Evolutionary conservation across 2,329 filamentous ascomycete genomes (phyloP), one percentile per base, ranked within the genome.

Genomic region (Torrubiella hemipterigena): DNA sequence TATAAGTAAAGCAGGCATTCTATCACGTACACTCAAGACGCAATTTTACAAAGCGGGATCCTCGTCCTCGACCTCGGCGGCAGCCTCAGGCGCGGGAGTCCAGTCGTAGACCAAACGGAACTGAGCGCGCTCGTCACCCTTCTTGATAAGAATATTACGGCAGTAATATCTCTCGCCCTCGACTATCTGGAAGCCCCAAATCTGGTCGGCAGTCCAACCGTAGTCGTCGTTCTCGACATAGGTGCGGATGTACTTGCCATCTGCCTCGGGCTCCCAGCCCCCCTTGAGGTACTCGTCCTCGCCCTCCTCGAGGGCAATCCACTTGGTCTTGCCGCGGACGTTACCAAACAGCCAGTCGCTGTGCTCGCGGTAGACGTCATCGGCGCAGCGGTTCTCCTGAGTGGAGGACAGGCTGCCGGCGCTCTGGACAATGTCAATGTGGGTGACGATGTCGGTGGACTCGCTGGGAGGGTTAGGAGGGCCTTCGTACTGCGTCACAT

Each of bases 281-380:
- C 63, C 54, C 39, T 61, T 63, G 32, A 77, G 61, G 34, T 58
- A 72, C 5, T 63, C 69, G 45, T 77, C 71, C n/a, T 59, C 51
- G 22, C 73, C 52, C 13, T 67, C 63, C 13, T 55, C 61, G 14
- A 56, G 48, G 9, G 45, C 49, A 36, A 71, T 42, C 50, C 67
- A 75, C 27, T 61, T 56, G 26, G 67, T 72, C 37, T 64, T 65
- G 35, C 80, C 82, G 31, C 62, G 61, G 39, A 91, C 68, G 33
- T 58, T 60, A 36, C 86, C 86, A 52, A 93, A 94, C 42, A 93
- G 70, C 65, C 76, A 77, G 62, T 94, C 85, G 16, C 59, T 61
- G 61, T 87, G 82, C 39, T 72, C 68, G 43, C 79, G 76, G 42
- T 43, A 53, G 32, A 43, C 44, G 50, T 55, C 48, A 58, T 75